Base-by-base conservation (phyloP, 176 grass and related monocot species). In the Tillandsia leiboldiana region DNA sequence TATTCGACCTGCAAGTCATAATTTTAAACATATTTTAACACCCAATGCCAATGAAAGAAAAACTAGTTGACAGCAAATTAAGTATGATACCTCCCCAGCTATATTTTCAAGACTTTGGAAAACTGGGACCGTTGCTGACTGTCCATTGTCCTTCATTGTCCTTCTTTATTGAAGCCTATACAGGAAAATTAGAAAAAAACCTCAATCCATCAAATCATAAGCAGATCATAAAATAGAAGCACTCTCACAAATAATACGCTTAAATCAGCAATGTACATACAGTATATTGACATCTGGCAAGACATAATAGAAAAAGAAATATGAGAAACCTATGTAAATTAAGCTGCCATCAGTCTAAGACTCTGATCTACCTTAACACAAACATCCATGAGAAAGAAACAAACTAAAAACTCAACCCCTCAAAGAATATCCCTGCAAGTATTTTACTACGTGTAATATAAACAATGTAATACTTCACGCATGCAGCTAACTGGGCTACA, bases 131-230 rank as follows among this genome's bases (percentile, higher is more conserved):
- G 80, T 90, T 27, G 73, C 29, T 50, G 81, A 78, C 63, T 85
- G 85, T 12, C 91, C 91, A 74, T 87, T 90, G 53, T 90, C 91
- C 63, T 96, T 87, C 81, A 90, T 96, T 49, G n/a, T n/a, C n/a
- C n/a, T n/a, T n/a, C n/a, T n/a, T n/a, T n/a, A n/a, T n/a, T n/a
- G n/a, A n/a, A n/a, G n/a, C n/a, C n/a, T n/a, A n/a, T n/a, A n/a
- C n/a, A n/a, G n/a, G n/a, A 90, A 66, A 27, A 79, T 1, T 71
- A 51, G 33, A 18, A 70, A 23, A 11, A 79, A 85, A n/a, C 48
- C 9, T 0, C 12, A 22, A 9, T 68, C 48, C 73, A 71, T 9
- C 12, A 69, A 71, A 11, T 68, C 51, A 57, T 66, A 68, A 76
- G 50, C 61, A 17, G 51, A 15, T 3, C 2, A 5, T n/a, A 12